Evolutionary conservation across 768 basidiomycete genomes (phyloP).

Genomic region (Coprinopsis sp.): DNA sequence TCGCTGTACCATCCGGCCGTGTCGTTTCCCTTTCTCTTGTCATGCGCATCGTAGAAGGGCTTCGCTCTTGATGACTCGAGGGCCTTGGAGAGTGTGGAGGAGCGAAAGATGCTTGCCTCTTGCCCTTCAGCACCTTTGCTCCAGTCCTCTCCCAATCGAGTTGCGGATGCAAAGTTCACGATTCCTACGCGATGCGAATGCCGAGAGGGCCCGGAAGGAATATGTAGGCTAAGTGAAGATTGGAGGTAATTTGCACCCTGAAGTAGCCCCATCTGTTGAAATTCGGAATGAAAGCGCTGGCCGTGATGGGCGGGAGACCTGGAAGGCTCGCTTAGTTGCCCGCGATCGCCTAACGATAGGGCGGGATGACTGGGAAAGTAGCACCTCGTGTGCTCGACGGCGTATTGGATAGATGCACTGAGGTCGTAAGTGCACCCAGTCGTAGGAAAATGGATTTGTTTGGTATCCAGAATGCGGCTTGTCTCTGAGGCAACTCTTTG

Average conservation of each 20-base stretch:
- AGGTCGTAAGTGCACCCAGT: neutral
- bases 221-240: neutral
- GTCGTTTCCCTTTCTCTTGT: slow-evolving; percentile 21
- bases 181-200: slow-evolving; percentile 34
- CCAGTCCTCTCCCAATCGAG: slow-evolving; percentile 73
- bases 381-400: neutral
- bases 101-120: slow-evolving; percentile 72
- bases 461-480: too few relatives aligned
- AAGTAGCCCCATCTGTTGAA: neutral
- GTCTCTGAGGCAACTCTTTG: too few relatives aligned
- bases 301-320: neutral
- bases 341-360: too few relatives aligned
- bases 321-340: neutral
- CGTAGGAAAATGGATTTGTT: too few relatives aligned
- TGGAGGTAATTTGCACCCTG: neutral
- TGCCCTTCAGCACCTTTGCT: slow-evolving; percentile 69
- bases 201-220: neutral
- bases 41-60: slow-evolving; percentile 58
- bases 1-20: slow-evolving; percentile 60
- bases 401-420: neutral
- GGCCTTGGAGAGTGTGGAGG: slow-evolving; percentile 66
- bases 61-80: slow-evolving; percentile 50
- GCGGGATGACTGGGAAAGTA: neutral
- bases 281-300: neutral
- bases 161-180: slow-evolving; percentile 73